Evolutionary conservation across 768 basidiomycete species (phyloP).

Genomic region (Hygrocybe punicea): DNA sequence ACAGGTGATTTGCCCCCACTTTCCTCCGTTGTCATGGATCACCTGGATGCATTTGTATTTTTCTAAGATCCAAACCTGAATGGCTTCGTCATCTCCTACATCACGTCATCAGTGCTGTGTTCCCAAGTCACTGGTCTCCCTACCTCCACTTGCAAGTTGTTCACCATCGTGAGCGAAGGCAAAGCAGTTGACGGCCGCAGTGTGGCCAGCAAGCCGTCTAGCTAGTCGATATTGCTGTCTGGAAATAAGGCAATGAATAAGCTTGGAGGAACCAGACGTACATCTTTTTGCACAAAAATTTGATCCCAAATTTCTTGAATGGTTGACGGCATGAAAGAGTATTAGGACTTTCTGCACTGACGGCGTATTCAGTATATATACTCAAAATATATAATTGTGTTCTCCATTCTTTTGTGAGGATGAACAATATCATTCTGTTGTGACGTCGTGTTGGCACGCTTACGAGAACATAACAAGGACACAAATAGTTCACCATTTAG

Average conservation of each 20-base stretch:
- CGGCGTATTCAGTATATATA: not conserved
- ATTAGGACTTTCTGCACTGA: not conserved
- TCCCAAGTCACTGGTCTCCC: not conserved
- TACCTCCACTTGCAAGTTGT: slow-evolving; percentile 4
- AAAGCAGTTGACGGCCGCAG: not conserved
- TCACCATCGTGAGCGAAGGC: not conserved
- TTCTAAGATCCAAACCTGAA: not conserved
- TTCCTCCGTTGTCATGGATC: not conserved
- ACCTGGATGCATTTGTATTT: not conserved
- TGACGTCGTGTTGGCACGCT: too few species aligned
- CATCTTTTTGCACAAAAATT: not conserved
- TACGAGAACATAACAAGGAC: too few species aligned
- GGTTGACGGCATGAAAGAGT: not conserved
- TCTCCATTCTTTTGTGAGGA: too few species aligned
- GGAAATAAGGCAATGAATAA: not conserved
- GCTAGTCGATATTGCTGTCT: not conserved
- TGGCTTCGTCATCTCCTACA: not conserved
- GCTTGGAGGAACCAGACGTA: not conserved
- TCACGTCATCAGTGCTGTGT: not conserved
- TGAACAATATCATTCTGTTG: too few species aligned
- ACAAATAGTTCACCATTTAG: too few species aligned
- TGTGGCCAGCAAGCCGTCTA: not conserved
- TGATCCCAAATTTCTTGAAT: not conserved
- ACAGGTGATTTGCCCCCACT: not conserved
- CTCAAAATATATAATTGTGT: not conserved